These are phyloP conservation scores for Annulohypoxylon moriforme DNA, from an alignment of 495 filamentous ascomycete genomes.

Conservation along the genomic window DNA sequence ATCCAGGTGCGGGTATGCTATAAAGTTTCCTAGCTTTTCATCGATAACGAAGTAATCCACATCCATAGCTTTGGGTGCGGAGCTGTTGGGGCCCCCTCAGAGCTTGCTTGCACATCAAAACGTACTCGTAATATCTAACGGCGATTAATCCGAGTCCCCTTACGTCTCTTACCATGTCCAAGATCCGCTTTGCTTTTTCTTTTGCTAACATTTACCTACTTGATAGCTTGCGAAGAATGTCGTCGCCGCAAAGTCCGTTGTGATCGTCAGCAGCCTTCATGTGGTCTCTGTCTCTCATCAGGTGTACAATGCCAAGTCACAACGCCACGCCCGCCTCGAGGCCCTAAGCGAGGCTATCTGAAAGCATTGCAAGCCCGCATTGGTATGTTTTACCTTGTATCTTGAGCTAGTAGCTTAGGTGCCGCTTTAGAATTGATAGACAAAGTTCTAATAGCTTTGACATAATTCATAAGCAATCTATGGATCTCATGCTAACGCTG, in stretches of 20 bases:
- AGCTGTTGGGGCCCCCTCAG: conserved; percentile 22
- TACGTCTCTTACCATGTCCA: background rate
- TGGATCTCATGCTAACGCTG: conserved; percentile 10
- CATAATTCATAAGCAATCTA: background rate
- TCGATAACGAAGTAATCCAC: background rate
- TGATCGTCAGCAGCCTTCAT: conserved; percentile 40
- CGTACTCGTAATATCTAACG: conserved; percentile 26
- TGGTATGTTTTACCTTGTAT: conserved; percentile 19
- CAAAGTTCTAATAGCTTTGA: background rate
- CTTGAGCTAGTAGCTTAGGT: background rate
- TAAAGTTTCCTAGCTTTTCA: conserved; percentile 3
- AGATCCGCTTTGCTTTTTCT: background rate
- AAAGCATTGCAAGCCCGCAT: conserved; percentile 45
- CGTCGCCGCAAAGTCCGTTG: conserved; percentile 44
- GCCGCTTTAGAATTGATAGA: background rate
- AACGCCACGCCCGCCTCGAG: conserved; percentile 39
- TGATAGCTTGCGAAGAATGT: conserved; percentile 42
- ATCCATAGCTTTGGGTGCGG: conserved; percentile 10
- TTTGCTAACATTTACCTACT: background rate
- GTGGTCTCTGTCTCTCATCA: conserved; percentile 37
- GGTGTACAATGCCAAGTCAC: conserved; percentile 42
- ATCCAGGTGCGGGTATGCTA: conserved; percentile 42
- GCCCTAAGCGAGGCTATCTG: conserved; percentile 40
- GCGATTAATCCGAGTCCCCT: conserved; percentile 20
- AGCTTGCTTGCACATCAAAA: conserved; percentile 3